A percentile compares a stretch with the other conserved stretches of the same genome.
phyloP scores from a whole-genome alignment of 331 rosid species.

The Quercus phellos region DNA sequence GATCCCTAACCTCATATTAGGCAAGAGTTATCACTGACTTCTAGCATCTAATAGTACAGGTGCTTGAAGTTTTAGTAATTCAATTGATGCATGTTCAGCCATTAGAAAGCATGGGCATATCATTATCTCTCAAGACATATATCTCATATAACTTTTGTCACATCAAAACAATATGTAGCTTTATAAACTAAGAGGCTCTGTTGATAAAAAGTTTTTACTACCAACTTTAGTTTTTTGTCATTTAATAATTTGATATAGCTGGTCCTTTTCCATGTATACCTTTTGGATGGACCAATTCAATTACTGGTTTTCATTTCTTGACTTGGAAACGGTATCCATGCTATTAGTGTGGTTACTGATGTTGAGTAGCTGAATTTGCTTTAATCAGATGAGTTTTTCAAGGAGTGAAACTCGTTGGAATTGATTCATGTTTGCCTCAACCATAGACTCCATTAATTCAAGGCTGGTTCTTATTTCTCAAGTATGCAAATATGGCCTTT shows the following conservation, averaged over 20 bases:
- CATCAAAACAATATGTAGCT: neutral
- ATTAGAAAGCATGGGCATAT: neutral
- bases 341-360: neutral
- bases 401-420: neutral
- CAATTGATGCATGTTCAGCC: neutral
- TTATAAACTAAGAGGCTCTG: neutral
- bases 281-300: neutral
- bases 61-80: neutral
- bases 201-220: neutral
- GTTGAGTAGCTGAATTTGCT: neutral
- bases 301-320: neutral
- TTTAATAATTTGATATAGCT: neutral
- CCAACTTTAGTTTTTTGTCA: neutral
- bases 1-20: neutral
- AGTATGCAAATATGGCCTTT: neutral
- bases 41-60: neutral
- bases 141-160: neutral
- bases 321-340: neutral
- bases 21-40: neutral
- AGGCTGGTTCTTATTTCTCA: neutral
- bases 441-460: neutral
- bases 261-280: neutral
- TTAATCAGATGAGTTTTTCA: neutral
- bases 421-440: neutral
- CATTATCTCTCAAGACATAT: neutral